Evolutionary conservation across 306 rosid species (phyloP).

Genomic region (Nissolia schottii): DNA sequence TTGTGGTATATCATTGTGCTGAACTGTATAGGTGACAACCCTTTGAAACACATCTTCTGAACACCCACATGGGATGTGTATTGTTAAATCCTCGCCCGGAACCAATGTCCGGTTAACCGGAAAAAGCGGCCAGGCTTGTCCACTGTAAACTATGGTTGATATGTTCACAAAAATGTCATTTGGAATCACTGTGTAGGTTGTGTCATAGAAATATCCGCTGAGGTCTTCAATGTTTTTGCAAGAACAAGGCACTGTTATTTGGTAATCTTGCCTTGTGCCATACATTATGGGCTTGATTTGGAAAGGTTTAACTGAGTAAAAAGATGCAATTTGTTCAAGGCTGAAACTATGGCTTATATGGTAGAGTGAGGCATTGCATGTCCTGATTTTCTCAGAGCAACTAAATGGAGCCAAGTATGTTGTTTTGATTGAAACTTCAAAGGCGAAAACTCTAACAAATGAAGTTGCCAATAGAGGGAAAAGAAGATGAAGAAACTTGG

Average conservation of each 20-base stretch:
- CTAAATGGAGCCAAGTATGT: constrained; percentile 33
- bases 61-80: constrained; percentile 68
- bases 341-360: constrained; percentile 22
- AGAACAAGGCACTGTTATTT: constrained; percentile 55
- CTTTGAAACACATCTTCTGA: constrained; percentile 36
- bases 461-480: constrained; percentile 27
- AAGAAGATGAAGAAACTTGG: constrained; percentile 26
- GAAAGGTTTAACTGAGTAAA: constrained; percentile 36
- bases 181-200: constrained; percentile 24
- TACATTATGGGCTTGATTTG: constrained; percentile 30
- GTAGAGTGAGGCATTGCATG: constrained; percentile 48
- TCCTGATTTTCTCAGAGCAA: constrained; percentile 28
- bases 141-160: constrained; percentile 36
- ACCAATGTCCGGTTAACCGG: background rate
- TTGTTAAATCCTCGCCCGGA: background rate
- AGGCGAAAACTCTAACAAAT: background rate
- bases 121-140: constrained; percentile 56
- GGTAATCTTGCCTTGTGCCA: constrained; percentile 35
- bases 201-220: constrained; percentile 43
- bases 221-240: constrained; percentile 29
- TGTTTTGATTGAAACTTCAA: background rate
- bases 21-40: constrained; percentile 63
- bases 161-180: constrained; percentile 37
- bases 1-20: constrained; percentile 37
- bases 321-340: constrained; percentile 28